A percentile compares a stretch with the other conserved stretches of the same genome.
These are phyloP conservation scores for Apiotrichum gamsii DNA, from an alignment of 1,284 basidiomycete genomes.

Conservation along the genomic window DNA sequence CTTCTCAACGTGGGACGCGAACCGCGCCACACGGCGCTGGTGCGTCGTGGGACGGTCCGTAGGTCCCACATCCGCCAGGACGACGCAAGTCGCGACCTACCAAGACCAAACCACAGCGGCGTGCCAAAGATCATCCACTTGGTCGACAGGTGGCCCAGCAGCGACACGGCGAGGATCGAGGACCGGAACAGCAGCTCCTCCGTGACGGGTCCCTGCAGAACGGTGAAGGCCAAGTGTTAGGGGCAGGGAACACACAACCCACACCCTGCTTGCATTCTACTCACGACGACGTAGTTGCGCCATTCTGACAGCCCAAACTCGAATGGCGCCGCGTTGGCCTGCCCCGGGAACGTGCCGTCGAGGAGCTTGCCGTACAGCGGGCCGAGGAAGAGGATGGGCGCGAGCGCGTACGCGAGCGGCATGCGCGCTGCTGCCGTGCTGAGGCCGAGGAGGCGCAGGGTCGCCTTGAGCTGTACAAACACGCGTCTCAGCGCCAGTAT, in stretches of 20 bases:
- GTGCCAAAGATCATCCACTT: slow-evolving; percentile 65
- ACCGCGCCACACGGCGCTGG: no score
- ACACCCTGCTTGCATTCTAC: no score
- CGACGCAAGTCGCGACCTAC: slow-evolving; percentile 49
- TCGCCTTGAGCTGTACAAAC: slow-evolving; percentile 21
- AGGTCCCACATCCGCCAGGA: no score
- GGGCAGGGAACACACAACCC: no score
- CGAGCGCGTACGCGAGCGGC: slow-evolving; percentile 58
- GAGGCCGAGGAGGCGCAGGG: slow-evolving; percentile 33
- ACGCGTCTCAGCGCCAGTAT: slow-evolving; percentile 10
- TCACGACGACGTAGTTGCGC: slow-evolving; percentile 71
- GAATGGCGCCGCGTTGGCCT: slow-evolving; percentile 33
- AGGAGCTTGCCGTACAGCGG: slow-evolving; percentile 67
- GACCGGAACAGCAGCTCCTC: slow-evolving; percentile 91
- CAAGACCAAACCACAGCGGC: slow-evolving; percentile 82
- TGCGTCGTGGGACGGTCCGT: no score
- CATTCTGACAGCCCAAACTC: slow-evolving; percentile 41
- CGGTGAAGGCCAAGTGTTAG: no score
- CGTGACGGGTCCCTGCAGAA: slow-evolving; percentile 76
- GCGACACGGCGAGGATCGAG: slow-evolving; percentile 69
- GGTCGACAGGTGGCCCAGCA: slow-evolving; percentile 58
- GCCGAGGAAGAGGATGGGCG: slow-evolving; percentile 73
- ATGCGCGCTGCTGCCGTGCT: slow-evolving; percentile 13
- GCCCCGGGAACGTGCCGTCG: slow-evolving; percentile 57
- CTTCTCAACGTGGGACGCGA: no score